Conservation (phyloP, 2,329 filamentous ascomycete genomes). For the Apiospora pterosperma region DNA sequence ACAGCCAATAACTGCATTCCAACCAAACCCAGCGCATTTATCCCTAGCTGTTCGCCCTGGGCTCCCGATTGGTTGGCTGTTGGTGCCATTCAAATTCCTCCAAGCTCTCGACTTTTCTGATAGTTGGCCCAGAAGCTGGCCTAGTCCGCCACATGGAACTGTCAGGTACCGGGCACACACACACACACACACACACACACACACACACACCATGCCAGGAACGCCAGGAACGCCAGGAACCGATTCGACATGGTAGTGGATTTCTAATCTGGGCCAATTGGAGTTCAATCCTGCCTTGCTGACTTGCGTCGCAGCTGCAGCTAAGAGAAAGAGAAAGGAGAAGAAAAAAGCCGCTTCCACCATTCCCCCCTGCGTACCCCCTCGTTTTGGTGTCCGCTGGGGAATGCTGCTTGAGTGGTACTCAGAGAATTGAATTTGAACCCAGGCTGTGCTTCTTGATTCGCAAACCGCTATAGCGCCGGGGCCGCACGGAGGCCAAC, state of each 20-base stretch:
- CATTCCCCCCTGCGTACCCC: neutral
- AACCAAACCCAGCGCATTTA: neutral
- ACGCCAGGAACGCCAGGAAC: constrained; percentile 1
- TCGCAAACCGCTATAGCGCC: neutral
- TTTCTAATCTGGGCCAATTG: neutral
- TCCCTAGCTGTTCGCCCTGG: neutral
- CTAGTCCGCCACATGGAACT: constrained; percentile 19
- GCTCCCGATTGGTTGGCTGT: constrained; percentile 1
- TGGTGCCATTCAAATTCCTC: neutral
- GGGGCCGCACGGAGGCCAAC: neutral
- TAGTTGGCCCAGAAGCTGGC: constrained; percentile 7
- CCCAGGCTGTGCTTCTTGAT: neutral
- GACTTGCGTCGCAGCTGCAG: neutral
- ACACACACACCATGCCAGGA: neutral
- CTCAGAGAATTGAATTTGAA: neutral
- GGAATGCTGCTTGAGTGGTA: neutral
- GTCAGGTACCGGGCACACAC: constrained; percentile 22
- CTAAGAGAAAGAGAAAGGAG: too few species aligned
- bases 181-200: neutral
- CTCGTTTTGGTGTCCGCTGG: neutral
- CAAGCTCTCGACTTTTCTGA: neutral
- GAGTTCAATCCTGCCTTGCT: neutral
- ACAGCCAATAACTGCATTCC: neutral
- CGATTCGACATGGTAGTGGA: neutral
- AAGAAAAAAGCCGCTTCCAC: neutral